Evolutionary conservation across 2,329 filamentous ascomycete genomes (phyloP).

Genomic region (Clarireedia sp.): DNA sequence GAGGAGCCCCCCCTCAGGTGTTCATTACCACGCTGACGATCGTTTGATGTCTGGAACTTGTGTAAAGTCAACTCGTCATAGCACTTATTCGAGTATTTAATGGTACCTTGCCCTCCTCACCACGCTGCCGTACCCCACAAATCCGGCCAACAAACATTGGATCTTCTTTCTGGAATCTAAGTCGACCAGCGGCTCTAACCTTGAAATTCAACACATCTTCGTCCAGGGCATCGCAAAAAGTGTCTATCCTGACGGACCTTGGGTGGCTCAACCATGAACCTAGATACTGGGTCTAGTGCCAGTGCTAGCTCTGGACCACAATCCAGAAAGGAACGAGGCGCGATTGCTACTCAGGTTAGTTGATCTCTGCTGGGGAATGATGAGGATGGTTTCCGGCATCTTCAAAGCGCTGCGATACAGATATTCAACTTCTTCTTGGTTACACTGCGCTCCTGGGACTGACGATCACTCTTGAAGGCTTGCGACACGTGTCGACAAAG

Average conservation of each 20-base stretch:
- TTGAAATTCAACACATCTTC: background rate
- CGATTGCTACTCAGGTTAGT: slow-evolving; percentile 40
- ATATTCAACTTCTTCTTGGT: background rate
- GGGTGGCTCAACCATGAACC: slow-evolving; percentile 18
- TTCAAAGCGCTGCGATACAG: background rate
- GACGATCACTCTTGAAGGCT: slow-evolving; percentile 32
- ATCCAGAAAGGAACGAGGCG: slow-evolving; percentile 37
- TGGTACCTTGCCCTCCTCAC: too few species aligned
- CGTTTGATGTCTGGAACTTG: too few species aligned
- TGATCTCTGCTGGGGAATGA: background rate
- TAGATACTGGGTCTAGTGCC: slow-evolving; percentile 21
- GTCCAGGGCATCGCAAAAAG: background rate
- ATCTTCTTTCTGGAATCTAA: too few species aligned
- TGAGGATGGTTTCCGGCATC: slow-evolving; percentile 1
- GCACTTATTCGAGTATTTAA: too few species aligned
- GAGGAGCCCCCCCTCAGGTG: too few species aligned
- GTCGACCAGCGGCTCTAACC: background rate
- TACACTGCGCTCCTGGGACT: slow-evolving; percentile 6
- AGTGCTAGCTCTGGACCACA: slow-evolving; percentile 18
- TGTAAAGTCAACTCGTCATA: too few species aligned
- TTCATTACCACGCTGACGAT: too few species aligned
- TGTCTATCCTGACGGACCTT: background rate
- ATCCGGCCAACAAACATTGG: too few species aligned
- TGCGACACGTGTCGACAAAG: slow-evolving; percentile 52
- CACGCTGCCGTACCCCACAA: too few species aligned